Base-by-base conservation (phyloP, 2,329 filamentous ascomycete genomes). In the Alternaria consortialis region DNA sequence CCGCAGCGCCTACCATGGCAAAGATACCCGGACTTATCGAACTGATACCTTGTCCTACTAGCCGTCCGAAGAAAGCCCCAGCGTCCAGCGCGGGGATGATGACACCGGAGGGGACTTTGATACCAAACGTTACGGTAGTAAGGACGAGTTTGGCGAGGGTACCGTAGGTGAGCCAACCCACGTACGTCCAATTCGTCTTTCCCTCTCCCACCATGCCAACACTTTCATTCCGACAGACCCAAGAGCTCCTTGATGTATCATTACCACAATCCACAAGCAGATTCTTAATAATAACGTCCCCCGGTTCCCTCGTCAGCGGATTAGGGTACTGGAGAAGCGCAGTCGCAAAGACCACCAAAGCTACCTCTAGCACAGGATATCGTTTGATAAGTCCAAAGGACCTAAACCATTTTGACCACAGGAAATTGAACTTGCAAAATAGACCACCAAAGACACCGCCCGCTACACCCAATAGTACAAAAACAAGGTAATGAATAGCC, bases 11-110 rank as follows among this genome's bases (percentile, higher is more conserved):
- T 9, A 88, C 85, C 84, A 88, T 86, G 56, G 86, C 86, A 71
- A 87, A 87, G 53, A 88, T 86, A 2, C 86, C 74, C 0, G 86
- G 85, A 1, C 84, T 85, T 17, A 85, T 84, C 7, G 73, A 71
- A 0, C 74, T 69, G 15, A 84, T 74, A 13, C 70, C 68, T 67
- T 84, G 75, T 62, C 82, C 86, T 1, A 87, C 67, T 4, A 88
- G 78, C 3, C 86, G 81, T 4, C 86, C 86, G 62, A 87, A 88
- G 31, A 88, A 79, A 0, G 85, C 86, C 13, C 86, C 86, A 4
- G 82, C 85, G 59, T 86, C 84, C 2, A 88, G 79, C 2, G 86
- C 83, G 0, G 86, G 86, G 53, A 88, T 87, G 71, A 88, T 88
- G 58, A 88, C 84, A 1, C 86, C 86, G 0, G 83, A 85, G 1